These are phyloP conservation scores for Davidsoniella australis DNA, from an alignment of 2,329 filamentous ascomycete species.

Conservation along the genomic window DNA sequence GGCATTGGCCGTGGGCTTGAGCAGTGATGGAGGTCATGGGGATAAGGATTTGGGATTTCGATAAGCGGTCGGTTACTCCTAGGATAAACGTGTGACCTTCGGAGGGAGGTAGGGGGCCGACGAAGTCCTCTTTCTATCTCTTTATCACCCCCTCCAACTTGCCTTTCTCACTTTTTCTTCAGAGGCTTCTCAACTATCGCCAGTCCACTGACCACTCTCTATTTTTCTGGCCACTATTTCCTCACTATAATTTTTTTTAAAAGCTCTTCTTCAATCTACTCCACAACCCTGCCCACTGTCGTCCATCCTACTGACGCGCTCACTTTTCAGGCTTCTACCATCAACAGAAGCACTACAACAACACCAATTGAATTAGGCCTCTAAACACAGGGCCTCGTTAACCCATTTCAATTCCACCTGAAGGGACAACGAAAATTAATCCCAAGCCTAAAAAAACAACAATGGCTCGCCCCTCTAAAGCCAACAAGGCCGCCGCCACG, in stretches of 20 bases:
- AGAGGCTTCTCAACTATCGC: conserved; percentile 4
- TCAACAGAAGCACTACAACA: too few species aligned
- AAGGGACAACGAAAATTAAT: neutral
- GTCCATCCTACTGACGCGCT: neutral
- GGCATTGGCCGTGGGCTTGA: too few species aligned
- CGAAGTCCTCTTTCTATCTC: conserved; percentile 10
- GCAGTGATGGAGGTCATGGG: too few species aligned
- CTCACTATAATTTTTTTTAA: neutral
- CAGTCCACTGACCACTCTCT: neutral
- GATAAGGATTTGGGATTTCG: too few species aligned
- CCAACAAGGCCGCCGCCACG: conserved; percentile 22
- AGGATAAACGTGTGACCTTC: too few species aligned
- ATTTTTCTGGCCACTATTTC: neutral
- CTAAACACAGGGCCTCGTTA: neutral
- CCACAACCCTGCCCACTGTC: conserved; percentile 6
- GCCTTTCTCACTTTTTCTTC: conserved; percentile 2
- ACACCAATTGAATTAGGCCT: too few species aligned
- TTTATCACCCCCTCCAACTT: conserved; percentile 3
- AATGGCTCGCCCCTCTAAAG: conserved; percentile 31
- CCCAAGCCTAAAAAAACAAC: conserved; percentile 10
- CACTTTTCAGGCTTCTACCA: neutral
- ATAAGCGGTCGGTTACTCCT: too few species aligned
- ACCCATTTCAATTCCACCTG: neutral
- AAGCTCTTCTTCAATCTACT: conserved; percentile 13
- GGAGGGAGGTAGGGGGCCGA: too few species aligned